A percentile compares a stretch with the other conserved stretches of the same genome.
These are phyloP conservation scores for Trypanosoma theileri DNA, from an alignment of 208 protist genomes.

Conservation along the genomic window DNA sequence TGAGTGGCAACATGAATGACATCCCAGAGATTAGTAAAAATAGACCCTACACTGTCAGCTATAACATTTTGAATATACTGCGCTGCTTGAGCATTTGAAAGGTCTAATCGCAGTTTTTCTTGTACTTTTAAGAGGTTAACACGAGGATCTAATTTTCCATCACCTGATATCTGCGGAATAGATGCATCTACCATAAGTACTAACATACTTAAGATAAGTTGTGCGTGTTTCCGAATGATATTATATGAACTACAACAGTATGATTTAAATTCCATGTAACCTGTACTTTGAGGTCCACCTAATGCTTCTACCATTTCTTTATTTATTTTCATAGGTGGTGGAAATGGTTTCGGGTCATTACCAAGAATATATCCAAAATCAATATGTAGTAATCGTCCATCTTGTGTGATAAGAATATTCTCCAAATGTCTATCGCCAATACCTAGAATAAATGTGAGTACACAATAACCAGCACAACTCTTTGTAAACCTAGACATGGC, in stretches of 20 bases:
- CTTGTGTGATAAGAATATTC: slow-evolving; percentile 94
- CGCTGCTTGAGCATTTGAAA: slow-evolving; percentile 91
- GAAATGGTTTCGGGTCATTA: slow-evolving; percentile 96
- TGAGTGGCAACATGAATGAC: slow-evolving; percentile 85
- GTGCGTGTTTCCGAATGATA: slow-evolving; percentile 93
- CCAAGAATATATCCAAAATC: slow-evolving; percentile 98
- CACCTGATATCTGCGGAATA: slow-evolving; percentile 59
- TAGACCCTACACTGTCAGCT: slow-evolving; percentile 90
- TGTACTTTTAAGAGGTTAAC: slow-evolving; percentile 87
- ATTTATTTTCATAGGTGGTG: slow-evolving; percentile 96
- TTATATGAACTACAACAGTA: slow-evolving; percentile 96
- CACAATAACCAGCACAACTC: slow-evolving; percentile 96
- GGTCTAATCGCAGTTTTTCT: slow-evolving; percentile 92
- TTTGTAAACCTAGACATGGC: slow-evolving; percentile 94
- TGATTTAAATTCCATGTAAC: slow-evolving; percentile 78
- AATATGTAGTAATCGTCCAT: slow-evolving; percentile 96
- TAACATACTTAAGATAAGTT: slow-evolving; percentile 94
- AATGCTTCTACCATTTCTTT: slow-evolving; percentile 90
- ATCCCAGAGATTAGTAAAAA: slow-evolving; percentile 93
- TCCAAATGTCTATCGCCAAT: slow-evolving; percentile 97
- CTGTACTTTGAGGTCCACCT: slow-evolving; percentile 70
- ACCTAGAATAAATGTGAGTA: slow-evolving; percentile 97
- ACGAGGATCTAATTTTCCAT: slow-evolving; percentile 44
- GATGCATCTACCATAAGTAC: slow-evolving; percentile 91
- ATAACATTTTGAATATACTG: slow-evolving; percentile 94